phyloP scores from a whole-genome alignment of 345 rosid genomes.

The Pistacia vera region DNA sequence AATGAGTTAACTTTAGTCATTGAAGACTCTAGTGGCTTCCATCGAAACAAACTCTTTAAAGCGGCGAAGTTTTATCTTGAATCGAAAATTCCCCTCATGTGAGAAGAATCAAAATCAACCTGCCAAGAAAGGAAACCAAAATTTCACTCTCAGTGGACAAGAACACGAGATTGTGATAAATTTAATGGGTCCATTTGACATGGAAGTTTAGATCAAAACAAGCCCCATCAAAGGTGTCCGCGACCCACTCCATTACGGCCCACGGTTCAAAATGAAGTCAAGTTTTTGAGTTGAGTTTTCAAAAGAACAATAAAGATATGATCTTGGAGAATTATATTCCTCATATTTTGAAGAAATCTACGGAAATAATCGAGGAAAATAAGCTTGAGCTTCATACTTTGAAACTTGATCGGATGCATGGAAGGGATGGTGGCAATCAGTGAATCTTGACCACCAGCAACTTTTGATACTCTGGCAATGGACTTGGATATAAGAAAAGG shows the following conservation, averaged over 20 bases:
- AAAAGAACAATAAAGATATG: no score
- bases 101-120: slow-evolving; percentile 18
- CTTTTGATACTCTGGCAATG: slow-evolving; percentile 33
- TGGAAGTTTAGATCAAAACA: no score
- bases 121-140: slow-evolving; percentile 22
- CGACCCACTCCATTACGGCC: no score
- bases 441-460: slow-evolving; percentile 36
- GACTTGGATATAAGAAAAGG: slow-evolving; percentile 22
- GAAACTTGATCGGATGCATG: slow-evolving; percentile 1
- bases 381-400: slow-evolving; percentile 28
- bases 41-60: slow-evolving; percentile 32
- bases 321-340: no score
- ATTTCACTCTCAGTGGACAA: slow-evolving; percentile 17
- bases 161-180: no score
- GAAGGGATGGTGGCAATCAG: slow-evolving; percentile 30
- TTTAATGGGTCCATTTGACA: no score
- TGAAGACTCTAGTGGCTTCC: slow-evolving; percentile 34
- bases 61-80: slow-evolving; percentile 43
- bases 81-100: slow-evolving; percentile 30
- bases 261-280: no score
- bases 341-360: slow-evolving; percentile 22
- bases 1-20: slow-evolving; percentile 32
- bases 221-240: no score
- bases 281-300: no score
- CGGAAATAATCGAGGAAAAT: slow-evolving; percentile 23